Percentiles rank a stretch among this genome's conserved stretches.
Conservation (phyloP, 371 early-diverging fungal genomes). For the Syncephalis plumigaleata region DNA sequence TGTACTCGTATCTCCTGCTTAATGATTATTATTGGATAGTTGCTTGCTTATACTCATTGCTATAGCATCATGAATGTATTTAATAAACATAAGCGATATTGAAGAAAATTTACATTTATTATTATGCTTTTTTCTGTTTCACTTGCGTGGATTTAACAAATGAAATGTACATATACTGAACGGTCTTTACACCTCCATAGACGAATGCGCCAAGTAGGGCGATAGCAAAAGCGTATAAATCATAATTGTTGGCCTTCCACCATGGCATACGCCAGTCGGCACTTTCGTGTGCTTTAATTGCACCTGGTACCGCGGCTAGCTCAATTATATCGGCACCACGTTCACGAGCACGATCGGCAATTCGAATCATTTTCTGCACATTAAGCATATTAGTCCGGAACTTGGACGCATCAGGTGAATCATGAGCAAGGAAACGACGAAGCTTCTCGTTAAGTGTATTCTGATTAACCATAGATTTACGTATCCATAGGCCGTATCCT, state of each 20-base stretch:
- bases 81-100: too few species aligned
- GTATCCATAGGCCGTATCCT: neutral
- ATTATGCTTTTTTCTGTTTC: too few species aligned
- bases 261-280: conserved; percentile 1
- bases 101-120: too few species aligned
- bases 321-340: neutral
- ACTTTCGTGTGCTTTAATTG: neutral
- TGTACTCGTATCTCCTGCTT: too few species aligned
- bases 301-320: neutral
- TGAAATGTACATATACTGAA: too few species aligned
- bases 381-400: neutral
- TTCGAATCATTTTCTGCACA: neutral
- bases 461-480: neutral
- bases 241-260: conserved; percentile 1
- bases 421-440: neutral
- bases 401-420: neutral
- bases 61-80: too few species aligned
- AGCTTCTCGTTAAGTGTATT: neutral
- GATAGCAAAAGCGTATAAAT: conserved; percentile 1
- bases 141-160: too few species aligned
- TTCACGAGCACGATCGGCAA: neutral
- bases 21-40: too few species aligned
- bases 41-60: too few species aligned
- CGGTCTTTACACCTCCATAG: neutral
- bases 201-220: neutral